Conservation (phyloP, 192 early-diverging fungal genomes). For the Pilobolus umbonatus region DNA sequence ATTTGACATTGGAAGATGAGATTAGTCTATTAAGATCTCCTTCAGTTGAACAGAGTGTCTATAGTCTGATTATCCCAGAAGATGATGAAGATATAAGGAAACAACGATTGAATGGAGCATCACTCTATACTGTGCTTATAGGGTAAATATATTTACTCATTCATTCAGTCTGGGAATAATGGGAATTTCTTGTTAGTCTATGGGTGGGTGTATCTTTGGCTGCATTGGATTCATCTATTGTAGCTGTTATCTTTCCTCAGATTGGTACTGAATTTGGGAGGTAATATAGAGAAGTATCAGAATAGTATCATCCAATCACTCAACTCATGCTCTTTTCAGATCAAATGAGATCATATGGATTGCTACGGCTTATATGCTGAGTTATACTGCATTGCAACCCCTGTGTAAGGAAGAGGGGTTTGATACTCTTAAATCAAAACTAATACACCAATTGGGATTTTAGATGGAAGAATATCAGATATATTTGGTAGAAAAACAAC, state of each 20-base stretch:
- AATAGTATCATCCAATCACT: not conserved
- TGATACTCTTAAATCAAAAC: not conserved
- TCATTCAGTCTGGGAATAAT: no score
- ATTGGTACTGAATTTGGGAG: slow-evolving; percentile 38
- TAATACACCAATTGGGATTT: not conserved
- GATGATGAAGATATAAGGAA: no score
- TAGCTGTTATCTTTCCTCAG: slow-evolving; percentile 30
- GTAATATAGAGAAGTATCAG: slow-evolving; percentile 9
- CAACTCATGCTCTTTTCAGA: not conserved
- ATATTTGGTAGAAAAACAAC: slow-evolving; percentile 73
- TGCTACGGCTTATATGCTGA: slow-evolving; percentile 69
- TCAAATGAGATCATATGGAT: slow-evolving; percentile 75
- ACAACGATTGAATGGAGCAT: no score
- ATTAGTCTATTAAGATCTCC: no score
- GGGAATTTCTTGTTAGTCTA: slow-evolving; percentile 23
- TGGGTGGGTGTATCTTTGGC: slow-evolving; percentile 28
- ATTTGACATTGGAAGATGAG: no score
- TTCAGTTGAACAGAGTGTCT: no score
- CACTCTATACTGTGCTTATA: no score
- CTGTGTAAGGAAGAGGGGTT: slow-evolving; percentile 45
- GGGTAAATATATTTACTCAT: no score
- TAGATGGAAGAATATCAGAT: slow-evolving; percentile 60
- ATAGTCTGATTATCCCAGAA: no score
- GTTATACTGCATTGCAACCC: slow-evolving; percentile 72
- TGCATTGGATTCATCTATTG: slow-evolving; percentile 35